Evolutionary conservation across 371 early-diverging fungal species (phyloP).

Genomic region (Saksenaea vasiformis): DNA sequence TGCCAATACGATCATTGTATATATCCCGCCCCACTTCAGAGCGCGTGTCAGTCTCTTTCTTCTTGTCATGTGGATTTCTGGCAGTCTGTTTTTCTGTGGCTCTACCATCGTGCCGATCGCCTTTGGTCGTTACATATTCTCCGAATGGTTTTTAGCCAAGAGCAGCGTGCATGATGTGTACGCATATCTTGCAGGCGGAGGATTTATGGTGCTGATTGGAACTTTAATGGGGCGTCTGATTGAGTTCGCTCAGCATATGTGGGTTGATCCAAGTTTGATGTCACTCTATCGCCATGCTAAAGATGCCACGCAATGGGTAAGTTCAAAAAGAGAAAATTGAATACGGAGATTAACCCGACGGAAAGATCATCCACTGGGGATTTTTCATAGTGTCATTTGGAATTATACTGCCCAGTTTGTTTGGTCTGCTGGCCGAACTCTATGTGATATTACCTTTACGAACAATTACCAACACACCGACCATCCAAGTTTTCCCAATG

Average conservation of each 20-base stretch:
- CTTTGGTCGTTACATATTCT: constrained; percentile 47
- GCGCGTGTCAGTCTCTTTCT: constrained; percentile 51
- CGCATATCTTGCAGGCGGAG: constrained; percentile 33
- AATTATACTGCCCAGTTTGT: constrained; percentile 41
- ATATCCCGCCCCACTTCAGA: constrained; percentile 68
- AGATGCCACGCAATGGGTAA: neutral
- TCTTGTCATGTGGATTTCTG: constrained; percentile 56
- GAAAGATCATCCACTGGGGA: constrained; percentile 14
- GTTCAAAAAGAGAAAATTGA: neutral
- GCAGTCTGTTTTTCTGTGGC: constrained; percentile 35
- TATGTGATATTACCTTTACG: constrained; percentile 51
- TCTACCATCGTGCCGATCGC: constrained; percentile 44
- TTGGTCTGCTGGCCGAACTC: constrained; percentile 53
- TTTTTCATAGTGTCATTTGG: constrained; percentile 47
- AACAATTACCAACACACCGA: constrained; percentile 19
- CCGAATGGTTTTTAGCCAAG: constrained; percentile 14
- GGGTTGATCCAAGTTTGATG: neutral
- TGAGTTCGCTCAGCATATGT: neutral
- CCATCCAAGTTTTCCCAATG: constrained; percentile 37
- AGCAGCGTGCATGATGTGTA: constrained; percentile 60
- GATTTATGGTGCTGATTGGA: constrained; percentile 14
- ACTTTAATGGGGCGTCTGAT: neutral
- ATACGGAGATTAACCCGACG: neutral
- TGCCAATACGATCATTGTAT: constrained; percentile 56
- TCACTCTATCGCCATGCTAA: neutral